Percentiles rank a stretch among this genome's conserved stretches.
phyloP scores from a whole-genome alignment of 768 basidiomycete species.

The Mycena floridula region DNA sequence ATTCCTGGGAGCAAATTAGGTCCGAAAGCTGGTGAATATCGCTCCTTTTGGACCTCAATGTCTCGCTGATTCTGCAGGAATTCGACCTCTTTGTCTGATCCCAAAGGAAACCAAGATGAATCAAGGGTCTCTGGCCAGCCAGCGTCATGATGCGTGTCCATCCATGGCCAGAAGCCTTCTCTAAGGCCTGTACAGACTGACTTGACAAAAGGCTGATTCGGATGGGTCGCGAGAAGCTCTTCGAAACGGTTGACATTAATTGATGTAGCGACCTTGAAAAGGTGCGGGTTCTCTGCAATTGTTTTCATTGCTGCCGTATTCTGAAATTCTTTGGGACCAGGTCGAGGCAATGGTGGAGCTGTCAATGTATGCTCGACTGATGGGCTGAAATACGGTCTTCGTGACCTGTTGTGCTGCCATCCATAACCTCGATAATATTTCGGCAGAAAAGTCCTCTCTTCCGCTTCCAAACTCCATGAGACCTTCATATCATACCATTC shows the following conservation, averaged over 20 bases:
- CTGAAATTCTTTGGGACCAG: not conserved
- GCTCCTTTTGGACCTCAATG: slow-evolving; percentile 9
- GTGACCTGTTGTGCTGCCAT: too few relatives aligned
- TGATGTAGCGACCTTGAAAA: not conserved
- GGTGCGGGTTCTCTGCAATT: not conserved
- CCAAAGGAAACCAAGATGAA: not conserved
- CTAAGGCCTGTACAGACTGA: slow-evolving; percentile 16
- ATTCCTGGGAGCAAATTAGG: not conserved
- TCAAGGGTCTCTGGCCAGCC: slow-evolving; percentile 9
- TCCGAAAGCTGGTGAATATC: slow-evolving; percentile 20
- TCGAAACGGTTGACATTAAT: slow-evolving; percentile 17
- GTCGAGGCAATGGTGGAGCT: not conserved
- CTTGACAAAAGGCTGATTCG: slow-evolving; percentile 20
- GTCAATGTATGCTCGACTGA: not conserved
- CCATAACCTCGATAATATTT: too few relatives aligned
- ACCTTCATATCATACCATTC: too few relatives aligned
- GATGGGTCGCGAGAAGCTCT: slow-evolving; percentile 14
- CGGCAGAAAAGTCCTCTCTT: too few relatives aligned
- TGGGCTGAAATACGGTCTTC: too few relatives aligned
- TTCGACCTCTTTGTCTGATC: slow-evolving; percentile 3
- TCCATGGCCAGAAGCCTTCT: slow-evolving; percentile 27
- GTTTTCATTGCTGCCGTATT: not conserved
- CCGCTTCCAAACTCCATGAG: too few relatives aligned
- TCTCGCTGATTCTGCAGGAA: slow-evolving; percentile 13
- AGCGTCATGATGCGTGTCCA: slow-evolving; percentile 6